Evolutionary conservation across 768 basidiomycete genomes (phyloP).

Genomic region (Boletus rubescentipes): DNA sequence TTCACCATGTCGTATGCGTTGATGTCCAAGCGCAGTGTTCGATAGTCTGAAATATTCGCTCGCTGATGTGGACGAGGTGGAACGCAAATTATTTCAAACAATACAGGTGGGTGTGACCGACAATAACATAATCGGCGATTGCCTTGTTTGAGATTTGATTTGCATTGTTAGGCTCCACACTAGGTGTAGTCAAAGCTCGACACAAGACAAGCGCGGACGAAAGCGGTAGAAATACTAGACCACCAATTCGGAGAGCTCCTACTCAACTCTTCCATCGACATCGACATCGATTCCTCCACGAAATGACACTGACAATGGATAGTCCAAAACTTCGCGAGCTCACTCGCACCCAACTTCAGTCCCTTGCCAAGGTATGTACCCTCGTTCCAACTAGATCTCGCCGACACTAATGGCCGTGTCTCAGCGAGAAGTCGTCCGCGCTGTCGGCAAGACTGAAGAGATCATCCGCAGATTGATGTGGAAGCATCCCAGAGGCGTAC

Average conservation of each 20-base stretch:
- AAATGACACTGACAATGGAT: conserved; percentile 12
- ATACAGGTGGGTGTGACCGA: not conserved
- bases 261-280: not conserved
- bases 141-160: no score
- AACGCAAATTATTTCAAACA: not conserved
- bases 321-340: conserved; percentile 22
- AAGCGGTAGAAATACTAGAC: not conserved
- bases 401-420: not conserved
- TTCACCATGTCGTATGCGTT: conserved; percentile 9
- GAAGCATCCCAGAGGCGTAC: conserved; percentile 30
- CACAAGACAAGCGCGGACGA: not conserved
- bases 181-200: not conserved
- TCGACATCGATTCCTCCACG: not conserved
- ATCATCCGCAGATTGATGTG: conserved; percentile 26
- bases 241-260: not conserved
- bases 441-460: conserved; percentile 27
- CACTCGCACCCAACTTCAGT: conserved; percentile 21
- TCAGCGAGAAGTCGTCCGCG: conserved; percentile 28
- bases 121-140: no score
- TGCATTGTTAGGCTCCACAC: no score
- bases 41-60: not conserved
- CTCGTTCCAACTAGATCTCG: not conserved
- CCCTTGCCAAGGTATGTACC: conserved; percentile 24
- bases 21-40: not conserved
- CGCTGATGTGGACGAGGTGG: not conserved